phyloP scores from a whole-genome alignment of 2,329 filamentous ascomycete genomes.

The Tolypocladium guangdongense region DNA sequence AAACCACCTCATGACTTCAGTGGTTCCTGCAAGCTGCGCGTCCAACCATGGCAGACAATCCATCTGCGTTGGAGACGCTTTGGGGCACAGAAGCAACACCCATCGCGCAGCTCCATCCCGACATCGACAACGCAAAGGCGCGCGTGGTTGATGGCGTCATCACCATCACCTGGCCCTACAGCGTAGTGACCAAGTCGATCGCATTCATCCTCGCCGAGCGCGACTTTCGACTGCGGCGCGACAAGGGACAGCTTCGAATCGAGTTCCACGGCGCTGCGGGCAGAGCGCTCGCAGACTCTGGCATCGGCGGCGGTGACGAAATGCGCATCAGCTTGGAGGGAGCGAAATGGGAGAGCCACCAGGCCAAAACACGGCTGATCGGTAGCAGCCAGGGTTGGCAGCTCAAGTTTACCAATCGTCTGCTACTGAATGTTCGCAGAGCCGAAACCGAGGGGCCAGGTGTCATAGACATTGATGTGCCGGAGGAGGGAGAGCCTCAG shows the following conservation, averaged over 20 bases:
- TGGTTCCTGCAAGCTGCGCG: not conserved
- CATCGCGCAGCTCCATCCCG: constrained; percentile 45
- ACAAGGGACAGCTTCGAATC: constrained; percentile 70
- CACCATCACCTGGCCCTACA: constrained; percentile 87
- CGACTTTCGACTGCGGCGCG: constrained; percentile 68
- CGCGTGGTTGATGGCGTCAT: constrained; percentile 57
- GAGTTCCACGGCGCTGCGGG: constrained; percentile 63
- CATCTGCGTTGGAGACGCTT: constrained; percentile 11
- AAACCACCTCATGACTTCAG: not conserved
- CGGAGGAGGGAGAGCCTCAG: constrained; percentile 9
- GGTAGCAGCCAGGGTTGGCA: constrained; percentile 48
- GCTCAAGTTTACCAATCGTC: constrained; percentile 39
- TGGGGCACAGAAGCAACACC: constrained; percentile 28
- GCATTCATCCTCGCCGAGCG: constrained; percentile 76
- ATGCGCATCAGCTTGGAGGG: constrained; percentile 60
- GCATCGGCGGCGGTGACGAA: constrained; percentile 68
- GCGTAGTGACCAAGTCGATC: constrained; percentile 59
- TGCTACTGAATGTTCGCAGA: constrained; percentile 32
- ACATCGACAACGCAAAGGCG: constrained; percentile 27
- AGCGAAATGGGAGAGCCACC: constrained; percentile 50
- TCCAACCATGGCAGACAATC: not conserved
- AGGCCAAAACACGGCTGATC: constrained; percentile 33
- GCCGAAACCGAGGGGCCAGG: constrained; percentile 36
- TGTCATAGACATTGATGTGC: constrained; percentile 39
- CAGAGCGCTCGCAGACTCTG: constrained; percentile 52